Base-by-base conservation (phyloP, 495 filamentous ascomycete species). In the Penicillium riverlandense region DNA sequence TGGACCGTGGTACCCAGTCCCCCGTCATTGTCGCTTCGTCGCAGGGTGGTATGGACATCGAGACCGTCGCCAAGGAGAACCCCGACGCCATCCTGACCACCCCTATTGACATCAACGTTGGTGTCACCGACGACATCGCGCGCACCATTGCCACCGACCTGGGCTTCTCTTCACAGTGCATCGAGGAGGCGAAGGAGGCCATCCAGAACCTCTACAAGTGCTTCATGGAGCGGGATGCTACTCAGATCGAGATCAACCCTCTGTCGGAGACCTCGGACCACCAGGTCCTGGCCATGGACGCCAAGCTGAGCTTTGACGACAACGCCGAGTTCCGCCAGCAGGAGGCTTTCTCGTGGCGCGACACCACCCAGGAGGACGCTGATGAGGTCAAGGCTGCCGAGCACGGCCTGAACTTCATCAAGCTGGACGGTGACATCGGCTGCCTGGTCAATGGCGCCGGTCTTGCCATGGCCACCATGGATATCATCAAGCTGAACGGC, bases 401-500 rank as follows among this genome's bases (percentile, higher is more conserved):
- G 77, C 68, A 75, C 55, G 90, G 90, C 43, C 76, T 98, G 43
- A 98, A 98, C 80, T 98, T 98, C 76, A 98, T 98, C 78, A 98
- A 98, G 79, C 84, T 98, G 36, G 94, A 96, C 66, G 92, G 92
- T 63, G 92, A 98, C 66, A 98, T 98, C 65, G 92, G 92, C 62
- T 98, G 92, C 75, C 76, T 98, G 48, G 92, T 98, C 72, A 98
- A 98, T 69, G 92, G 92, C 65, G 92, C 92, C 53, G 92, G 92
- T 74, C 85, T 98, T 45, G 92, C 92, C 63, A 98, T 98, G 92
- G 92, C 92, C 43, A 98, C 92, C 54, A 98, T 98, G 92, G 92
- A 98, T 69, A 97, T 98, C 71, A 98, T 98, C 79, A 98, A 98
- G 79, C 81, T 98, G 27, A 98, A 98, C 73, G 92, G 92, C 59